Conservation (phyloP, 768 basidiomycete genomes). For the Chlorophyllum brunneum region DNA sequence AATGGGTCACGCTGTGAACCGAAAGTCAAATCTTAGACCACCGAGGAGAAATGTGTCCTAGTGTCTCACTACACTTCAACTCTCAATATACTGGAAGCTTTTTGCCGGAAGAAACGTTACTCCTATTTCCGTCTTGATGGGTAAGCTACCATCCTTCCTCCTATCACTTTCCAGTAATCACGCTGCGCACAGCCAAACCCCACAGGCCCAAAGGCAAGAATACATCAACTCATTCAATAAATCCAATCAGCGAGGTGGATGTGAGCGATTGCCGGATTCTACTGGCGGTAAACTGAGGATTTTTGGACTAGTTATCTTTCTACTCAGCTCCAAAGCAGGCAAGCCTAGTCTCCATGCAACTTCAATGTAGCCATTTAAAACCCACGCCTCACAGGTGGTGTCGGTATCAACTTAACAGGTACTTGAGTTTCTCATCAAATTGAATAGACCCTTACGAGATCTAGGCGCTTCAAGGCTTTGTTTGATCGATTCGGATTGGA, state of each 20-base stretch:
- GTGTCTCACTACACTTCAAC: slow-evolving; percentile 98
- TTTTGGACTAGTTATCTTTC: slow-evolving; percentile 67
- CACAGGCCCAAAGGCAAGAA: slow-evolving; percentile 74
- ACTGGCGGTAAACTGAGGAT: background rate
- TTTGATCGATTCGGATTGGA: slow-evolving; percentile 91
- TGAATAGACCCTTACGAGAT: background rate
- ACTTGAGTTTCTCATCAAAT: slow-evolving; percentile 1
- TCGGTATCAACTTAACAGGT: slow-evolving; percentile 92
- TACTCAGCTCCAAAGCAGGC: slow-evolving; percentile 89
- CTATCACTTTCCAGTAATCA: background rate
- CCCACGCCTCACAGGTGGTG: slow-evolving; percentile 58
- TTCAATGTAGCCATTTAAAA: background rate
- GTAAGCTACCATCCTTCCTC: slow-evolving; percentile 30
- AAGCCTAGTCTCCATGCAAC: slow-evolving; percentile 3
- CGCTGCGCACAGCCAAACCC: slow-evolving; percentile 56
- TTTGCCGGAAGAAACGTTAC: slow-evolving; percentile 73
- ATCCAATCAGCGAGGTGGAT: slow-evolving; percentile 63
- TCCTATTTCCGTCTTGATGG: slow-evolving; percentile 87
- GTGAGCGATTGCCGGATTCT: slow-evolving; percentile 37
- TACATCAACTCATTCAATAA: slow-evolving; percentile 89
- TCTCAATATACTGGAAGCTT: slow-evolving; percentile 85
- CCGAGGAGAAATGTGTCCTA: slow-evolving; percentile 91
- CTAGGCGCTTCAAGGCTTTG: slow-evolving; percentile 79
- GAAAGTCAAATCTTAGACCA: slow-evolving; percentile 39
- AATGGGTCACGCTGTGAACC: background rate